A percentile compares a stretch with the other conserved stretches of the same genome.
These are phyloP conservation scores for Botrytis medusae DNA, from an alignment of 2,329 filamentous ascomycete species.

Conservation along the genomic window DNA sequence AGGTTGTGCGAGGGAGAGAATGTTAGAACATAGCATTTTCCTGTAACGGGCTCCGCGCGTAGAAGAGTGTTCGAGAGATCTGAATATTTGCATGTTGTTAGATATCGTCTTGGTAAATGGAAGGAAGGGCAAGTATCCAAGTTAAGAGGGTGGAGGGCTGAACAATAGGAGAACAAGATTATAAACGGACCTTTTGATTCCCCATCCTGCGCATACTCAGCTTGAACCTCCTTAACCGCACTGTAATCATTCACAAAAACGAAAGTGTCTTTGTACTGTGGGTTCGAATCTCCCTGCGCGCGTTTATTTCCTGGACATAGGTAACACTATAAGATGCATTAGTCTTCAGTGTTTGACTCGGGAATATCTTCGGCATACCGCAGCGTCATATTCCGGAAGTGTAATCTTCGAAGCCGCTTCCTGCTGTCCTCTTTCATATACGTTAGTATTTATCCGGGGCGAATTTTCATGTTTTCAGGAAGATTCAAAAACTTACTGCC, in stretches of 20 bases:
- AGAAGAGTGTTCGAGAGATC: slow-evolving; percentile 75
- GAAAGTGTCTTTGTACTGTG: slow-evolving; percentile 82
- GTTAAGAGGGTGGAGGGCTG: slow-evolving; percentile 9
- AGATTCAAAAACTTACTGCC: slow-evolving; percentile 72
- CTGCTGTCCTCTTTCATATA: slow-evolving; percentile 66
- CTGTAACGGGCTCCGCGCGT: slow-evolving; percentile 80
- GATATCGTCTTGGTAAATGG: background rate
- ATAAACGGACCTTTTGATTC: slow-evolving; percentile 31
- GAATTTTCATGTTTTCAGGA: background rate
- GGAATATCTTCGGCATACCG: slow-evolving; percentile 43
- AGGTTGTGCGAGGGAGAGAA: slow-evolving; percentile 90
- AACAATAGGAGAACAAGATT: slow-evolving; percentile 10
- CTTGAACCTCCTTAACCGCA: slow-evolving; percentile 91
- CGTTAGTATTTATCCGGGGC: slow-evolving; percentile 20
- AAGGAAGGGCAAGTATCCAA: slow-evolving; percentile 5
- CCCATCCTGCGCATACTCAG: slow-evolving; percentile 60
- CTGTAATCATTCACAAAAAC: slow-evolving; percentile 98
- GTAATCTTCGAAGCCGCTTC: slow-evolving; percentile 67
- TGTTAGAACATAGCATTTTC: slow-evolving; percentile 95
- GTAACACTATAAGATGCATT: slow-evolving; percentile 67
- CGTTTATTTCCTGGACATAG: slow-evolving; percentile 89
- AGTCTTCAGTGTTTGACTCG: slow-evolving; percentile 17
- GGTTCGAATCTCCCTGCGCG: slow-evolving; percentile 83
- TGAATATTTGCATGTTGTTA: slow-evolving; percentile 38
- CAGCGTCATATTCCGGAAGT: slow-evolving; percentile 78